A percentile compares a stretch with the other conserved stretches of the same genome.
Conservation (phyloP, 768 basidiomycete species). For the Dendrothele bispora region DNA sequence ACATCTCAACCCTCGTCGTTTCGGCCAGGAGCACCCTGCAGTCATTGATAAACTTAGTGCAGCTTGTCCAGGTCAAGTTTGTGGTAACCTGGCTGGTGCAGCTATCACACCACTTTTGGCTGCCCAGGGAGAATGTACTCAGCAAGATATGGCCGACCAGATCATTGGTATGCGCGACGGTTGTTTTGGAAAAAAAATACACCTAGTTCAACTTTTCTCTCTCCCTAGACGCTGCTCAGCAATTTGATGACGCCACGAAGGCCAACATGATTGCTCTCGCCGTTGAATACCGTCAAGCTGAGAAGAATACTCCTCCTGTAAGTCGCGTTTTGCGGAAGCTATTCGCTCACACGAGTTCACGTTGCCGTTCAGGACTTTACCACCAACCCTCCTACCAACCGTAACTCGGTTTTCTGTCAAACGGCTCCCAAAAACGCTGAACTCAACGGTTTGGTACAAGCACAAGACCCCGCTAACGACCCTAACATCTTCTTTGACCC, state of each 20-base stretch:
- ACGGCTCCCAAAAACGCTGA: conserved; percentile 49
- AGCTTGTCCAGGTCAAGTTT: conserved; percentile 50
- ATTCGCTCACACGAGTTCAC: neutral
- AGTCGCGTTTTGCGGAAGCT: conserved; percentile 7
- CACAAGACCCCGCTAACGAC: conserved; percentile 53
- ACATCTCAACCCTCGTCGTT: conserved; percentile 51
- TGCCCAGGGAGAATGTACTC: conserved; percentile 50
- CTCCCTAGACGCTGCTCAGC: conserved; percentile 45
- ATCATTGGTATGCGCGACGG: conserved; percentile 46
- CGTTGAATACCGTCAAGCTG: conserved; percentile 50
- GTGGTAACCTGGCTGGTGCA: conserved; percentile 47
- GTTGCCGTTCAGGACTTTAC: conserved; percentile 43
- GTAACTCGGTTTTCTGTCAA: conserved; percentile 61
- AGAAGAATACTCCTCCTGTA: conserved; percentile 63
- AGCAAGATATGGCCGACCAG: conserved; percentile 56
- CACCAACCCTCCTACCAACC: conserved; percentile 45
- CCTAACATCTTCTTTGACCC: conserved; percentile 54
- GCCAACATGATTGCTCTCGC: conserved; percentile 54
- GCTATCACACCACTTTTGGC: conserved; percentile 55
- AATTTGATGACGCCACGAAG: conserved; percentile 51
- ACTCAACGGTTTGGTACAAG: conserved; percentile 49
- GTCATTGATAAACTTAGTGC: conserved; percentile 42
- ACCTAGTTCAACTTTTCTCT: neutral
- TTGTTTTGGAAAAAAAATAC: neutral
- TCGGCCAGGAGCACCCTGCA: conserved; percentile 49